Percentiles rank a stretch among this genome's conserved stretches.
Evolutionary conservation across 768 basidiomycete species (phyloP).

Genomic region (Cubamyces lactineus): DNA sequence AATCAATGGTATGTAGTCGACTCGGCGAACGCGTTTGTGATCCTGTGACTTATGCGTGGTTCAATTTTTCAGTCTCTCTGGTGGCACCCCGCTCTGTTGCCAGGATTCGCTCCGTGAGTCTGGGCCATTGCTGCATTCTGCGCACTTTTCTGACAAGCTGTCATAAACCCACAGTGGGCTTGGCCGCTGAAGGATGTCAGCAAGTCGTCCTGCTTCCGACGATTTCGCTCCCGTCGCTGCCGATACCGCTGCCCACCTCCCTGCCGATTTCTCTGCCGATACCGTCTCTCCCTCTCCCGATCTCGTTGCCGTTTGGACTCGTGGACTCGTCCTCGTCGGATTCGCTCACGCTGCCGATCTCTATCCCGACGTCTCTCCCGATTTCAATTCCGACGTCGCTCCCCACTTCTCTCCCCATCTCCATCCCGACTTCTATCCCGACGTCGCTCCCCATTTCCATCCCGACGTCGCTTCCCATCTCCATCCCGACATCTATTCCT

Average conservation of each 20-base stretch:
- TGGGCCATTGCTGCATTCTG: neutral
- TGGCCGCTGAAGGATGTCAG: constrained; percentile 20
- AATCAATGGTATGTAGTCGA: constrained; percentile 14
- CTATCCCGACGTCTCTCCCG: neutral
- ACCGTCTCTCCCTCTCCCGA: constrained; percentile 2
- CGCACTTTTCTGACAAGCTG: neutral
- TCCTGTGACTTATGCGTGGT: neutral
- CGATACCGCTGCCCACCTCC: constrained; percentile 14
- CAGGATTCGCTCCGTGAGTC: constrained; percentile 9
- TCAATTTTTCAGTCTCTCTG: constrained; percentile 1
- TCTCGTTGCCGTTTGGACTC: constrained; percentile 5
- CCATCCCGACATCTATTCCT: no score
- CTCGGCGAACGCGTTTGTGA: neutral
- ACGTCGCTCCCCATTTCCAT: no score
- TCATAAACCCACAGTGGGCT: neutral
- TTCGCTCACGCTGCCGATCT: neutral
- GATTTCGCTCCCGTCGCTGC: constrained; percentile 6
- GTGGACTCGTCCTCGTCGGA: neutral
- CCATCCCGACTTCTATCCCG: no score
- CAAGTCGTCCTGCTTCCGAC: constrained; percentile 8
- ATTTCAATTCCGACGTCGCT: constrained; percentile 1
- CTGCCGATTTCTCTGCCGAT: constrained; percentile 3
- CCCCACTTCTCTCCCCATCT: no score
- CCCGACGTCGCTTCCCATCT: no score
- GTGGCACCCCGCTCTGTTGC: constrained; percentile 21